Evolutionary conservation across 2,329 filamentous ascomycete species (phyloP), one percentile per base, ranked within the genome.

Genomic region (Fusarium brevicatenulatum): DNA sequence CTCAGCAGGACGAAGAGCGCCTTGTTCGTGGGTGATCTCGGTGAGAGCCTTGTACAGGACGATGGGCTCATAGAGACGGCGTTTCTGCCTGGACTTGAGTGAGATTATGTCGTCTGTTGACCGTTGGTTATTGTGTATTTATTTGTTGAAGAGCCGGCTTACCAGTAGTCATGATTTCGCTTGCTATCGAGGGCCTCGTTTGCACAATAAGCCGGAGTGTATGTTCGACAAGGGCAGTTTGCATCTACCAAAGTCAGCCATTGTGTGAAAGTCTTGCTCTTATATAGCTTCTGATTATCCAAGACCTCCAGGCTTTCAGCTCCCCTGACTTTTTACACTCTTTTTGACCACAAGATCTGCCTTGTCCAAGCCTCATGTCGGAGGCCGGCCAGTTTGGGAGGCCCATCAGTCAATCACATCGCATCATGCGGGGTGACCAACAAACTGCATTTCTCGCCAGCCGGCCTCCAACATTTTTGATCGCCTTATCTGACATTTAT

Each of bases 61-160:
- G 21, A 81, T 55, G 4, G 79, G 76, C 30, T 80, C 79, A 23
- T 80, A 81, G 40, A 81, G 71, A 9, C 77, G 75, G 16, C 77
- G 77, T 16, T 73, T 59, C 34, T 73, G 61, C 42, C 71, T 78
- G 3, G 47, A 40, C 19, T 46, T 71, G 25, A 80, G 50, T 2
- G 63, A 39, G 12, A 67, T 19, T 3, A 63, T 28, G 2, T 37
- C 25, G 5, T 36, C 49, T 68, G 4, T 1, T 10, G 2, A 2
- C 1, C 1, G 4, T 73, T 10, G 68, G 25, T 25, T 13, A 9
- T 5, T 18, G 2, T 8, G 0, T 1, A 11, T 18, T 3, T 9
- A 5, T 16, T 30, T 37, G 15, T 1, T 2, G 9, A n/a, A 8
- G 9, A 4, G 4, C 4, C 3, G 0, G 12, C 34, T 21, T 59